Evolutionary conservation across 2,329 filamentous ascomycete species (phyloP).

Genomic region (Talaromyces sp.): DNA sequence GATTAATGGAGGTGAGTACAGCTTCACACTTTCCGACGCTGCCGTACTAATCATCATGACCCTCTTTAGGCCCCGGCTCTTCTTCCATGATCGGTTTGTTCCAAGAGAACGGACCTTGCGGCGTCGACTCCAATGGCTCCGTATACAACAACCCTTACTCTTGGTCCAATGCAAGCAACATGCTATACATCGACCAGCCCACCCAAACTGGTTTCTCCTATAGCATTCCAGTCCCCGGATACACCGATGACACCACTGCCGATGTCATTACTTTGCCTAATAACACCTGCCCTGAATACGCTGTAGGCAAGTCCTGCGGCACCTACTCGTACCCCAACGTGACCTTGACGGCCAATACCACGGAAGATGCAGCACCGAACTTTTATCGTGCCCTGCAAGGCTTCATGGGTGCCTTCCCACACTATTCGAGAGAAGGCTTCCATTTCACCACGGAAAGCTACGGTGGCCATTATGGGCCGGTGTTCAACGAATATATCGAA

Average conservation of each 20-base stretch:
- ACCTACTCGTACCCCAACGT: slow-evolving; percentile 35
- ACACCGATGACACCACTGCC: slow-evolving; percentile 34
- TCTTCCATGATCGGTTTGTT: slow-evolving; percentile 38
- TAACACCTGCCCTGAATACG: slow-evolving; percentile 24
- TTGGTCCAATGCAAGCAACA: slow-evolving; percentile 60
- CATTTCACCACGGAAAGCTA: slow-evolving; percentile 43
- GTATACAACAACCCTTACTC: slow-evolving; percentile 49
- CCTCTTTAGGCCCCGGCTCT: slow-evolving; percentile 35
- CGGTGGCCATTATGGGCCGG: slow-evolving; percentile 42
- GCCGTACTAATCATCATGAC: not conserved
- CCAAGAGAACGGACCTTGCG: slow-evolving; percentile 43
- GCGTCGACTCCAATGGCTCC: slow-evolving; percentile 37
- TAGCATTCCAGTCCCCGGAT: slow-evolving; percentile 21
- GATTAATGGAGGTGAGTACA: slow-evolving; percentile 46
- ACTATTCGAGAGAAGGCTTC: slow-evolving; percentile 57
- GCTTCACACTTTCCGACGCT: slow-evolving; percentile 20
- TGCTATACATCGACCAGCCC: slow-evolving; percentile 66
- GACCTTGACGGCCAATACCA: slow-evolving; percentile 51
- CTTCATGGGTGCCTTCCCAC: slow-evolving; percentile 61
- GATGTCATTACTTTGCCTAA: slow-evolving; percentile 26
- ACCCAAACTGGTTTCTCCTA: slow-evolving; percentile 58
- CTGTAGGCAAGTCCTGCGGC: slow-evolving; percentile 8
- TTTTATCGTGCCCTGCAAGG: slow-evolving; percentile 58
- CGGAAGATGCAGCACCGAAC: slow-evolving; percentile 49
- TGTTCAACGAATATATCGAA: slow-evolving; percentile 37